Evolutionary conservation across 192 early-diverging fungal species (phyloP).

Genomic region (Mortierella hygrophila): DNA sequence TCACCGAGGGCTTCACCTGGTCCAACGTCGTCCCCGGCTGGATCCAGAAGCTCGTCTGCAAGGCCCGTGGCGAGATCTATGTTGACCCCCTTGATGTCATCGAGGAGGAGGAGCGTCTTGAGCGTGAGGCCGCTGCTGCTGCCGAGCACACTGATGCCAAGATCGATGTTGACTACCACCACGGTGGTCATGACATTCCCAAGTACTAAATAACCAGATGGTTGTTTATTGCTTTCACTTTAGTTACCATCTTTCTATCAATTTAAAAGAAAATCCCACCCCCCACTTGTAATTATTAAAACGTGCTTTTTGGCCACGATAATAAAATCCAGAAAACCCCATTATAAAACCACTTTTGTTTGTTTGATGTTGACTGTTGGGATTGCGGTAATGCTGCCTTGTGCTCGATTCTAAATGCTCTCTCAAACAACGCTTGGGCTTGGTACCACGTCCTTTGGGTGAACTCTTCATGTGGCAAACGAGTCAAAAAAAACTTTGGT

Average conservation of each 20-base stretch:
- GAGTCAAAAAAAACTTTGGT: too few relatives aligned
- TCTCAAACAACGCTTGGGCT: too few relatives aligned
- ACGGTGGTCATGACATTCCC: constrained; percentile 32
- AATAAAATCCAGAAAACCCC: too few relatives aligned
- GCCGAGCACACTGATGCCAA: constrained; percentile 39
- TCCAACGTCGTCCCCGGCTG: constrained; percentile 33
- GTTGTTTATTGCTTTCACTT: not conserved
- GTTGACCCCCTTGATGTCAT: constrained; percentile 46
- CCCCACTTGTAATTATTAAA: constrained; percentile 5
- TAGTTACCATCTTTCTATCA: not conserved
- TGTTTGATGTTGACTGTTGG: too few relatives aligned
- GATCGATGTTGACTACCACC: constrained; percentile 31
- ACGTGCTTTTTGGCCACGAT: constrained; percentile 8
- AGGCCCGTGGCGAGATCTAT: constrained; percentile 36
- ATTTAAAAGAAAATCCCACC: not conserved
- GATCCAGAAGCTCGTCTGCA: constrained; percentile 47
- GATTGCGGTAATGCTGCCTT: too few relatives aligned
- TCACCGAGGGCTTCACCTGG: constrained; percentile 42
- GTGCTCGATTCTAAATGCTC: too few relatives aligned
- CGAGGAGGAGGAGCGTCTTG: constrained; percentile 51
- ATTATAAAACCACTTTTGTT: too few relatives aligned
- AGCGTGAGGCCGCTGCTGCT: constrained; percentile 46
- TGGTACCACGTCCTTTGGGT: too few relatives aligned
- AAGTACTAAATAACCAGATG: constrained; percentile 21
- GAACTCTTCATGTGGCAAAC: too few relatives aligned